Conservation (phyloP, 2,329 filamentous ascomycete species). For the Fusarium sp. region DNA sequence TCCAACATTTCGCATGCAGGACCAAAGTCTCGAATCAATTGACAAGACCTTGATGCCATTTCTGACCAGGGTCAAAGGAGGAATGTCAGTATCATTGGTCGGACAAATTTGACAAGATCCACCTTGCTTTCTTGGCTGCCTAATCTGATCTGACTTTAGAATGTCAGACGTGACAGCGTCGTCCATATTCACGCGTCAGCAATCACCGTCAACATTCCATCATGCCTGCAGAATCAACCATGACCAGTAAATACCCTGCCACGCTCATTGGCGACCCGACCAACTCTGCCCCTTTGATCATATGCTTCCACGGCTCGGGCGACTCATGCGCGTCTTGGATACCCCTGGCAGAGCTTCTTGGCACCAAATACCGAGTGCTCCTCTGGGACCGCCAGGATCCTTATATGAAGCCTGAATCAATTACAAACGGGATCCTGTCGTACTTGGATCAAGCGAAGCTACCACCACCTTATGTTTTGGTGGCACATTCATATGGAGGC, state of each 20-base stretch:
- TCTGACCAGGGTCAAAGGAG: background rate
- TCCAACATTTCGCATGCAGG: background rate
- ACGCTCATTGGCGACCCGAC: background rate
- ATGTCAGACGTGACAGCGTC: background rate
- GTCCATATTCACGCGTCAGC: background rate
- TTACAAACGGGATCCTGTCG: background rate
- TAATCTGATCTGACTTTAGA: background rate
- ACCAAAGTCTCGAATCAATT: background rate
- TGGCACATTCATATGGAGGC: constrained; percentile 39
- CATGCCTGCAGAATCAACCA: background rate
- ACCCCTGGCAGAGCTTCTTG: constrained; percentile 11
- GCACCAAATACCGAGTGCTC: constrained; percentile 11
- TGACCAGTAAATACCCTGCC: background rate
- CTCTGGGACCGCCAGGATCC: constrained; percentile 25
- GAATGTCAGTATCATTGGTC: background rate
- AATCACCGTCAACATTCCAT: background rate
- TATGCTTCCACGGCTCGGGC: constrained; percentile 39
- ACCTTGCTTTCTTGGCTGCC: background rate
- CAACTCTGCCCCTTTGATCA: constrained; percentile 15
- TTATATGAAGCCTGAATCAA: background rate
- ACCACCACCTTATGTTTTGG: constrained; percentile 8
- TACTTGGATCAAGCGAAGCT: background rate
- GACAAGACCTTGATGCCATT: background rate
- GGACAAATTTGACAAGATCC: background rate
- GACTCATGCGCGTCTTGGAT: constrained; percentile 34